phyloP scores from a whole-genome alignment of 306 rosid genomes.

The Prunus mongolica region DNA sequence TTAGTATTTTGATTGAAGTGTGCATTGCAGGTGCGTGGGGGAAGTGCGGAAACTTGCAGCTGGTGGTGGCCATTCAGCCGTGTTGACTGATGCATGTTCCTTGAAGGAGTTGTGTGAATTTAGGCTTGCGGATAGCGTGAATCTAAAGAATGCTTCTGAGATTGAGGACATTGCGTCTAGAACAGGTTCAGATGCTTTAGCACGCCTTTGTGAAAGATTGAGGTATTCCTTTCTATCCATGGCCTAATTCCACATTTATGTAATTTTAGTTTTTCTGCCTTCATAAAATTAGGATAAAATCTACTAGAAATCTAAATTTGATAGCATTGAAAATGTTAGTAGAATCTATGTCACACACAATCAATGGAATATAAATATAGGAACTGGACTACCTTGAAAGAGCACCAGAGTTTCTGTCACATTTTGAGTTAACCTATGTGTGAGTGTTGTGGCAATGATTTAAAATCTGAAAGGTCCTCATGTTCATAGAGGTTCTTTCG shows the following conservation, averaged over 20 bases:
- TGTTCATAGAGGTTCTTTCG: neutral
- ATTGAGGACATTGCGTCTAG: conserved; percentile 79
- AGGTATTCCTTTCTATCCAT: conserved; percentile 44
- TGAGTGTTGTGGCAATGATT: too few species aligned
- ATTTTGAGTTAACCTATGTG: too few species aligned
- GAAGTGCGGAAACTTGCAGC: conserved; percentile 92
- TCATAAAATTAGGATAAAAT: neutral
- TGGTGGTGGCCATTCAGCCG: conserved; percentile 98
- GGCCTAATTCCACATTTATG: neutral
- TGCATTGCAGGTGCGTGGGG: conserved; percentile 73
- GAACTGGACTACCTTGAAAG: neutral
- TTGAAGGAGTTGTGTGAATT: conserved; percentile 91
- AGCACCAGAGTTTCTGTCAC: neutral
- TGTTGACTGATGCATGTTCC: conserved; percentile 86
- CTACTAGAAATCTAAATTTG: neutral
- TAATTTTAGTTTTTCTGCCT: neutral
- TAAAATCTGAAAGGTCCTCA: neutral
- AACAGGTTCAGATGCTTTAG: conserved; percentile 90
- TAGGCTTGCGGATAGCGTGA: conserved; percentile 71
- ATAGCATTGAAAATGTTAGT: neutral
- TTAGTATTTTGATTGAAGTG: conserved; percentile 21
- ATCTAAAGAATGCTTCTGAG: conserved; percentile 52
- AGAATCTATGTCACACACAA: neutral
- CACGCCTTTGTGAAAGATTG: conserved; percentile 83
- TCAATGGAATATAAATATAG: neutral